These are phyloP conservation scores for Plasmodium vivax DNA, from an alignment of 169 alveolate species.

Conservation along the genomic window DNA sequence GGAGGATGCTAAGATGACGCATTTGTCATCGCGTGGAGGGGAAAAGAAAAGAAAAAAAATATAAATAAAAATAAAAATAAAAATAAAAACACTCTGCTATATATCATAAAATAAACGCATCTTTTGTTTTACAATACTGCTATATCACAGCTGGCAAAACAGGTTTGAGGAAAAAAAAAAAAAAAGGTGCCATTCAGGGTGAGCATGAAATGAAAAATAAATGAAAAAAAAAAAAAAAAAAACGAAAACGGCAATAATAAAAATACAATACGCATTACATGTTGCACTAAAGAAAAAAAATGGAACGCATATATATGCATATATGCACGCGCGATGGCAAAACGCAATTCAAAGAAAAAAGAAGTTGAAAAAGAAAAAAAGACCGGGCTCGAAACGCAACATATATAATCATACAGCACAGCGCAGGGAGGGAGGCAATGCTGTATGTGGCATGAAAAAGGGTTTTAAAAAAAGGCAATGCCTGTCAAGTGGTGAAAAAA, in stretches of 20 bases:
- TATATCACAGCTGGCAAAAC: no score
- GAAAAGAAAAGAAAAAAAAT: neutral
- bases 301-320: neutral
- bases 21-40: neutral
- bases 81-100: no score
- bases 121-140: no score
- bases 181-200: no score
- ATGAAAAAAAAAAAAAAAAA: no score
- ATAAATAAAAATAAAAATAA: no score
- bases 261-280: neutral
- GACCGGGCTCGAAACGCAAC: neutral
- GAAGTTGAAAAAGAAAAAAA: neutral
- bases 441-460: neutral
- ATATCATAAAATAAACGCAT: no score
- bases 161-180: no score
- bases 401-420: neutral
- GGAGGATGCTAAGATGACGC: no score
- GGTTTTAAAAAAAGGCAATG: neutral
- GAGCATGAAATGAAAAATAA: no score
- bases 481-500: neutral
- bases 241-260: neutral
- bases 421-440: neutral
- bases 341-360: neutral
- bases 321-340: neutral
- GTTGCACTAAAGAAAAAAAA: neutral